These are phyloP conservation scores for Gossypioides kirkii DNA, from an alignment of 345 rosid genomes.

Conservation along the genomic window DNA sequence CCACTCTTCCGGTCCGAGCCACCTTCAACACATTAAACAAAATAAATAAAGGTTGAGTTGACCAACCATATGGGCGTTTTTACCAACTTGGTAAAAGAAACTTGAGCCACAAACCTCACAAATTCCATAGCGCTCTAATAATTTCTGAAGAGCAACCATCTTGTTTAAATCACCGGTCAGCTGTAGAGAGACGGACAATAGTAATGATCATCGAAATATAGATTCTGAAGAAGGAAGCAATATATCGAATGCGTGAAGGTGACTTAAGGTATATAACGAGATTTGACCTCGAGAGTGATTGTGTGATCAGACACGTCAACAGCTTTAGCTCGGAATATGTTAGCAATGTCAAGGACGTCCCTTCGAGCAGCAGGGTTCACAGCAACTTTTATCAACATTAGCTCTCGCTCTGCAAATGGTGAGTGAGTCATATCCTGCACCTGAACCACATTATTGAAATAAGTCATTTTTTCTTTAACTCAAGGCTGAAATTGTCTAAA, in stretches of 20 bases:
- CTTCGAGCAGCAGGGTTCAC: constrained; percentile 59
- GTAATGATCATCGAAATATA: background rate
- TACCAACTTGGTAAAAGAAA: background rate
- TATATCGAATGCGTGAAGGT: background rate
- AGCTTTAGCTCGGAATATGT: constrained; percentile 66
- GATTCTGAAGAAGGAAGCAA: background rate
- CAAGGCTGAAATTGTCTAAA: background rate
- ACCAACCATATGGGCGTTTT: background rate
- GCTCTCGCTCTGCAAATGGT: constrained; percentile 69
- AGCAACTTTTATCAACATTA: constrained; percentile 63
- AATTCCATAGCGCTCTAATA: constrained; percentile 57
- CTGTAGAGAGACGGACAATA: constrained; percentile 25
- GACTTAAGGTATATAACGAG: background rate
- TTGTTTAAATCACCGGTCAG: constrained; percentile 59
- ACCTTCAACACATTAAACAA: constrained; percentile 37
- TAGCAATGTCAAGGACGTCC: constrained; percentile 66
- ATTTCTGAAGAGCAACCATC: constrained; percentile 59
- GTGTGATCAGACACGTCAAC: constrained; percentile 77
- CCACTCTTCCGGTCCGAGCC: constrained; percentile 72
- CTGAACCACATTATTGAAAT: constrained; percentile 29
- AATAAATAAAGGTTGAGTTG: background rate
- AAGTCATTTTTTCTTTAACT: constrained; percentile 3
- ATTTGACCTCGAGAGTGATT: constrained; percentile 57
- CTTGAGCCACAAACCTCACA: constrained; percentile 46
- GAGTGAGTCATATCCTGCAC: constrained; percentile 58